Evolutionary conservation across 768 basidiomycete genomes (phyloP).

Genomic region (Auriscalpium vulgare): DNA sequence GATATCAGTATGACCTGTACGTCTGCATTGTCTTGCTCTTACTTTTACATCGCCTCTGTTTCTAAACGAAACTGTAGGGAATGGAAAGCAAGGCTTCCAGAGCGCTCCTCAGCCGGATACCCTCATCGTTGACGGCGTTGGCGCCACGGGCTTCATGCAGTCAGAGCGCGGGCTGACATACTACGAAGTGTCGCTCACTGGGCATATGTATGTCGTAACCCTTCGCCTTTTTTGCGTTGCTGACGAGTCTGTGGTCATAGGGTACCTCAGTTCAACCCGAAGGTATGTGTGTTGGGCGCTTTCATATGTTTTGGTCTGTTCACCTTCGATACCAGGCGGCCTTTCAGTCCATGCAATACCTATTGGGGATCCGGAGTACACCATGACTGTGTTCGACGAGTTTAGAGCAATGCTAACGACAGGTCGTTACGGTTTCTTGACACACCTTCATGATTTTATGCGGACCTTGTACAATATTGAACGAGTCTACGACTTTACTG

Average conservation of each 20-base stretch:
- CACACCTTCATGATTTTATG: too few relatives aligned
- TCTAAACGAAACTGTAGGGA: conserved; percentile 1
- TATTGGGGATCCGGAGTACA: conserved; percentile 2
- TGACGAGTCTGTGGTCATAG: background rate
- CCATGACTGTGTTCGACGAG: background rate
- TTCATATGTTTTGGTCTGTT: too few relatives aligned
- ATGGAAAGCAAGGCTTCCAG: conserved; percentile 11
- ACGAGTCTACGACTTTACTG: too few relatives aligned
- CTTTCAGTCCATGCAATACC: conserved; percentile 11
- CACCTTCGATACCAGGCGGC: background rate
- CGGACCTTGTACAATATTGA: too few relatives aligned
- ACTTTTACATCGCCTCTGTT: background rate
- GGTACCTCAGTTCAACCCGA: conserved; percentile 12
- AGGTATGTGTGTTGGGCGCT: background rate
- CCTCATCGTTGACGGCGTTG: conserved; percentile 10
- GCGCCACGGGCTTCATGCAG: conserved; percentile 11
- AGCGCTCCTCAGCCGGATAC: conserved; percentile 6
- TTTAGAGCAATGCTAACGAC: too few relatives aligned
- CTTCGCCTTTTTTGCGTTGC: background rate
- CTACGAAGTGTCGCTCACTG: conserved; percentile 12
- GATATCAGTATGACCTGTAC: conserved; percentile 12
- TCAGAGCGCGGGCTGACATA: conserved; percentile 13
- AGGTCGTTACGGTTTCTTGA: too few relatives aligned
- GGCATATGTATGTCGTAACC: conserved; percentile 11
- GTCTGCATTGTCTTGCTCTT: background rate